Percentiles rank a stretch among this genome's conserved stretches.
Evolutionary conservation across 257 asterid species (phyloP).

Genomic region (Hygrophila difformis): DNA sequence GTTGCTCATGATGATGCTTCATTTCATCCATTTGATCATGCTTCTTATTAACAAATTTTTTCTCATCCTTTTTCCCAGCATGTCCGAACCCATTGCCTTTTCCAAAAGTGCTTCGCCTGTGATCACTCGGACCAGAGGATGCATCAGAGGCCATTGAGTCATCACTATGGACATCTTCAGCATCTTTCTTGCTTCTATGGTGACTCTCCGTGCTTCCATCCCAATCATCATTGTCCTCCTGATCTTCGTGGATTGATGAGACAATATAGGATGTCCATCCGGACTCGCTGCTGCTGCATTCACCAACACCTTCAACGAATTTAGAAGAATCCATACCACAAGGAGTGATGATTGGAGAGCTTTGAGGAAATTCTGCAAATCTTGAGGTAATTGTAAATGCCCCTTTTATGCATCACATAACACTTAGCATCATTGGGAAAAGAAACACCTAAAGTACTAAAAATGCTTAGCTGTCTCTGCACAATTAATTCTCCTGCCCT

Average conservation of each 20-base stretch:
- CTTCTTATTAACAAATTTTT: conserved; percentile 31
- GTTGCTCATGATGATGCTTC: conserved; percentile 26
- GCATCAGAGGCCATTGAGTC: conserved; percentile 98
- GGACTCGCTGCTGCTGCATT: conserved; percentile 4
- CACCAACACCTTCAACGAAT: not conserved
- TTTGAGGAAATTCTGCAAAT: conserved; percentile 17
- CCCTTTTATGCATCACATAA: not conserved
- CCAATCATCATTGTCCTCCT: not conserved
- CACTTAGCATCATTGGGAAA: not conserved
- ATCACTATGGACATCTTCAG: conserved; percentile 46
- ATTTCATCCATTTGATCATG: conserved; percentile 33
- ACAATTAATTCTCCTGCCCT: conserved; percentile 34
- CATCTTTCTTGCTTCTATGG: conserved; percentile 3
- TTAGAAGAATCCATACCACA: not conserved
- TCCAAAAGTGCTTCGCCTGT: conserved; percentile 11
- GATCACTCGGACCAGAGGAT: conserved; percentile 76
- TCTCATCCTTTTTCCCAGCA: conserved; percentile 27
- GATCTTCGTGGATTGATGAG: not conserved
- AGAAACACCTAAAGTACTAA: not conserved
- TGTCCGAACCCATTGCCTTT: conserved; percentile 15
- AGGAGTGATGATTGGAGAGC: not conserved
- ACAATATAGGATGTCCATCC: not conserved
- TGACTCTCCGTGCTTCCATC: not conserved
- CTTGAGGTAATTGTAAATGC: conserved; percentile 17
- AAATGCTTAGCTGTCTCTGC: conserved; percentile 8